phyloP scores from a whole-genome alignment of 1,139 yeast genomes.

The Kluyveromyces sp. region DNA sequence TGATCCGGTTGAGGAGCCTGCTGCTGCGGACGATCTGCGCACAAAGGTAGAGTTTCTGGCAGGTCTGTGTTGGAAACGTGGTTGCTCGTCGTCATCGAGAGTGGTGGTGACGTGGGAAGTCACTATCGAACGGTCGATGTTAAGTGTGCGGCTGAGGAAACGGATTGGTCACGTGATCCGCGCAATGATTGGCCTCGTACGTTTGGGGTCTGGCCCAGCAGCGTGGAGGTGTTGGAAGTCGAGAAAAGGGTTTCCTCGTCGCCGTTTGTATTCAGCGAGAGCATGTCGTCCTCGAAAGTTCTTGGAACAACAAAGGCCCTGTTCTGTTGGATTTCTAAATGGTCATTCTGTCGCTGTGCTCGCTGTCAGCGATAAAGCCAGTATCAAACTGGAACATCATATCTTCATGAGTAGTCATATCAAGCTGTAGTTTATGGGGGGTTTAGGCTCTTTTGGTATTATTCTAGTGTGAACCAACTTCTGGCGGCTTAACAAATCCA shows the following conservation, averaged over 20 bases:
- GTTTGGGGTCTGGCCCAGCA: conserved; percentile 3
- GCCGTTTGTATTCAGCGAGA: neutral
- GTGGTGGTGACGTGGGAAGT: neutral
- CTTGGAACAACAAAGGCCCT: neutral
- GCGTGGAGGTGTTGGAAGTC: conserved; percentile 1
- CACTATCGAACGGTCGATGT: neutral
- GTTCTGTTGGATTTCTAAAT: neutral
- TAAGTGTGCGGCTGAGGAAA: neutral
- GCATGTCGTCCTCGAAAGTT: conserved; percentile 1
- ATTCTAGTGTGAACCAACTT: too few relatives aligned
- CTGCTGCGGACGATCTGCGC: too few relatives aligned
- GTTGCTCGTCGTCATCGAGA: neutral
- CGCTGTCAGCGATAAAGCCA: neutral
- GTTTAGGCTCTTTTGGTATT: too few relatives aligned
- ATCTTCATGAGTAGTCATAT: conserved; percentile 3
- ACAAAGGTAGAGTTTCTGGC: too few relatives aligned
- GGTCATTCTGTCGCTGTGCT: neutral
- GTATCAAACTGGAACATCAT: conserved; percentile 4
- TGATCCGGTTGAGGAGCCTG: too few relatives aligned
- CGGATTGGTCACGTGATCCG: neutral
- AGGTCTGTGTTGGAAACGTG: too few relatives aligned
- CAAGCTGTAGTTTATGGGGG: too few relatives aligned
- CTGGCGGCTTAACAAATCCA: too few relatives aligned
- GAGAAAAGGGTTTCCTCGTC: conserved; percentile 4
- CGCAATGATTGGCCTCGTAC: neutral